Percentiles rank a stretch among this genome's conserved stretches.
phyloP scores from a whole-genome alignment of 495 filamentous ascomycete species.

The Tuber borchii region DNA sequence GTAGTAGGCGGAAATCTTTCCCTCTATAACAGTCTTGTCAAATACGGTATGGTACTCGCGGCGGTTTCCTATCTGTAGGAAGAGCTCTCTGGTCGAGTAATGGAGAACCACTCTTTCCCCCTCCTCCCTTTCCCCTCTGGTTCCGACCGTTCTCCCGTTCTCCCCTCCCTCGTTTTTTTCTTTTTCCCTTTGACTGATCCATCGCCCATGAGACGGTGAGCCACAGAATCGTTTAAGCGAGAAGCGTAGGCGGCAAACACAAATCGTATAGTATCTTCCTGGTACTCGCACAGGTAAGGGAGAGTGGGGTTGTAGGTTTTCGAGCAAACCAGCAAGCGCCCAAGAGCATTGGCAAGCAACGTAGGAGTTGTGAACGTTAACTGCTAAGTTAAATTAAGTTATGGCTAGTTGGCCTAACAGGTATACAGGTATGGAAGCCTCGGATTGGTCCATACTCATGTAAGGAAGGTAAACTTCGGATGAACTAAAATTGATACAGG shows the following conservation, averaged over 20 bases:
- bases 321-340: constrained; percentile 1
- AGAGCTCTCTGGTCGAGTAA: background rate
- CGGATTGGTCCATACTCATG: background rate
- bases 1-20: background rate
- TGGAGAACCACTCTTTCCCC: background rate
- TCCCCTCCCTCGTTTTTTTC: background rate
- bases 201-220: background rate
- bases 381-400: background rate
- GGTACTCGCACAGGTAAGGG: background rate
- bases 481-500: background rate
- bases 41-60: background rate
- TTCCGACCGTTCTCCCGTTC: background rate
- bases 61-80: background rate
- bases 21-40: background rate
- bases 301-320: background rate
- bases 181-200: background rate
- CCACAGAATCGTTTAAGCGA: background rate
- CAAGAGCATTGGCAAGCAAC: background rate
- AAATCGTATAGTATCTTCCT: background rate
- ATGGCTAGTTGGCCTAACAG: background rate
- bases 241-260: background rate
- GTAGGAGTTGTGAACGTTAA: background rate
- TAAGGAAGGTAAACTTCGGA: background rate
- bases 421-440: background rate
- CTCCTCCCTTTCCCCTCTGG: background rate